Conservation (phyloP, 768 basidiomycete genomes). For the Lactifluus hygrophoroides region DNA sequence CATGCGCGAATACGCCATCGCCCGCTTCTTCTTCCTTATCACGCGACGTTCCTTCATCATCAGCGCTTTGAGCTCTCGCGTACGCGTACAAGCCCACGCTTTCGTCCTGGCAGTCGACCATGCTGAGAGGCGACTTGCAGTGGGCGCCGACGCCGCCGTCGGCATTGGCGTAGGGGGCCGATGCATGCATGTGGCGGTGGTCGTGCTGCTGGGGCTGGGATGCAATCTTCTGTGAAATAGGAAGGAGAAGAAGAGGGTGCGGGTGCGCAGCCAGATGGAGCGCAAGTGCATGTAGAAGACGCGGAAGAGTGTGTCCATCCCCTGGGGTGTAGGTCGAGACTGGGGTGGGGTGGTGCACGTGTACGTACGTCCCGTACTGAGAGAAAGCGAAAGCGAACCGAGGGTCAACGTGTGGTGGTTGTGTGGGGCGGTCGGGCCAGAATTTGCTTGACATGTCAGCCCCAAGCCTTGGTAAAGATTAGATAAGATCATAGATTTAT, state of each 20-base stretch:
- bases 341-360: no score
- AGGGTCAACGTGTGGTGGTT: no score
- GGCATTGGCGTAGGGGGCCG: not conserved
- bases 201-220: not conserved
- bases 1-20: not conserved
- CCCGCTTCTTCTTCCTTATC: not conserved
- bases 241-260: constrained; percentile 10
- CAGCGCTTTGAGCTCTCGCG: constrained; percentile 1
- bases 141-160: not conserved
- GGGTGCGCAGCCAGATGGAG: constrained; percentile 8
- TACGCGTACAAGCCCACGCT: not conserved
- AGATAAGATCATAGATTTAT: no score
- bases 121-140: not conserved
- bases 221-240: not conserved
- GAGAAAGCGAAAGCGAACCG: no score
- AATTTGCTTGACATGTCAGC: no score
- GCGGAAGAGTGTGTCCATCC: constrained; percentile 10
- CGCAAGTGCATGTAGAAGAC: constrained; percentile 5
- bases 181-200: not conserved
- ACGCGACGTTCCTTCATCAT: constrained; percentile 2
- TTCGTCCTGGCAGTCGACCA: not conserved
- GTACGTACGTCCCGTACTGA: no score
- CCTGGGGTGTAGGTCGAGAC: no score
- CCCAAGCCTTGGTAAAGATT: no score
- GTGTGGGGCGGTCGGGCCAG: no score